These are phyloP conservation scores for Cicer arietinum DNA, from an alignment of 306 rosid species.

Conservation along the genomic window DNA sequence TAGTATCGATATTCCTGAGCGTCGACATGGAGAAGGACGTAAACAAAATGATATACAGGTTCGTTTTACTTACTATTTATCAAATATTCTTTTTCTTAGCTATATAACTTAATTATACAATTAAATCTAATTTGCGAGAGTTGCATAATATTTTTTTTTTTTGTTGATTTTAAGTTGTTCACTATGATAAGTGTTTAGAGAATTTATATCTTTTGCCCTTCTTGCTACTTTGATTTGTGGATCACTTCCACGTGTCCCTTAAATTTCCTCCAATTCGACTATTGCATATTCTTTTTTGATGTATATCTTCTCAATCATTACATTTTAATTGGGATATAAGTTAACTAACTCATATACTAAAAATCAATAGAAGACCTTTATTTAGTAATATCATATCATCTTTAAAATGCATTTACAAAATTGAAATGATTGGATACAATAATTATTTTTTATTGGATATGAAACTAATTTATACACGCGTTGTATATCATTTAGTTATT, in stretches of 20 bases:
- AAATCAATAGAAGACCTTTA: too few species aligned
- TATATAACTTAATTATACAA: background rate
- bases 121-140: background rate
- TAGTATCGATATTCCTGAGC: conserved; percentile 71
- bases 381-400: too few species aligned
- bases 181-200: background rate
- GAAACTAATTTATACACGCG: background rate
- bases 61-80: background rate
- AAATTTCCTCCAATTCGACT: too few species aligned
- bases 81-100: background rate
- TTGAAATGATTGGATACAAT: background rate
- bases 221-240: too few species aligned
- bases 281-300: too few species aligned
- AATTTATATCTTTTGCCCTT: too few species aligned
- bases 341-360: too few species aligned
- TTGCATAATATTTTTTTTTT: background rate
- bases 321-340: too few species aligned
- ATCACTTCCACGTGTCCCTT: too few species aligned
- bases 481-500: background rate
- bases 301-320: too few species aligned
- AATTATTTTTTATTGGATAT: background rate
- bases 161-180: background rate
- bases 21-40: conserved; percentile 52
- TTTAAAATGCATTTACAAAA: background rate
- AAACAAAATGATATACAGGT: conserved; percentile 62